Base-by-base conservation (phyloP, 495 filamentous ascomycete species). In the Aspergillus bertholletiae region DNA sequence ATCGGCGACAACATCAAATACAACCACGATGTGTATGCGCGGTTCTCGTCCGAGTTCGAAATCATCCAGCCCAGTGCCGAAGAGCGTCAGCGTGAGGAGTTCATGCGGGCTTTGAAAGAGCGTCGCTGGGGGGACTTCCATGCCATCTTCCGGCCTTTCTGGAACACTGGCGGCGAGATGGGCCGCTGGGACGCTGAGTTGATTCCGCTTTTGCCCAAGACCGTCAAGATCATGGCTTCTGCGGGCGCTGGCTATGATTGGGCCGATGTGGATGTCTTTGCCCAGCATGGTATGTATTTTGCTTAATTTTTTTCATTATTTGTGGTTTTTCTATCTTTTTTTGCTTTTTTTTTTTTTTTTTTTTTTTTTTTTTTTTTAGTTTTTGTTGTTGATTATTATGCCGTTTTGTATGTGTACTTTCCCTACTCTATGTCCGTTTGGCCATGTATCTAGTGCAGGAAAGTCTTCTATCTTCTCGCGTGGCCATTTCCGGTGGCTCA, bases 151-250 rank as follows among this genome's bases (percentile, higher is more conserved):
- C 78, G 88, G 18, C 88, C 88, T 0, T 90, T 88, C 63, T 91
- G 87, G 88, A 87, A 87, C 48, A 88, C 83, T 0, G 88, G 88
- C 7, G 85, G 84, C 11, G 88, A 90, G 71, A 89, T 91, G 87
- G 85, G 85, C 13, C 70, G 74, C 45, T 92, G 88, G 88, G 87
- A 91, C 62, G 70, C 72, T 28, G 88, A 91, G 64, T 68, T 90
- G 40, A 84, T 91, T 30, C 66, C 72, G 4, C 62, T 89, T 28
- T 72, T 92, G 12, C 88, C 88, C 0, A 58, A 73, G 22, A 80
- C 78, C 5, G 84, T 88, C 56, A 83, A 78, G 63, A 80, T 90
- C 2, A 88, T 84, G 68, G 86, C 88, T 15, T 85, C 81, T 56
- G 87, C 88, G 3, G 88, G 87, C 12, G 85, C 88, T 13, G 88